Evolutionary conservation across 1,284 basidiomycete genomes (phyloP), one percentile per base, ranked within the genome.

Genomic region (Ustilago xerochloae): DNA sequence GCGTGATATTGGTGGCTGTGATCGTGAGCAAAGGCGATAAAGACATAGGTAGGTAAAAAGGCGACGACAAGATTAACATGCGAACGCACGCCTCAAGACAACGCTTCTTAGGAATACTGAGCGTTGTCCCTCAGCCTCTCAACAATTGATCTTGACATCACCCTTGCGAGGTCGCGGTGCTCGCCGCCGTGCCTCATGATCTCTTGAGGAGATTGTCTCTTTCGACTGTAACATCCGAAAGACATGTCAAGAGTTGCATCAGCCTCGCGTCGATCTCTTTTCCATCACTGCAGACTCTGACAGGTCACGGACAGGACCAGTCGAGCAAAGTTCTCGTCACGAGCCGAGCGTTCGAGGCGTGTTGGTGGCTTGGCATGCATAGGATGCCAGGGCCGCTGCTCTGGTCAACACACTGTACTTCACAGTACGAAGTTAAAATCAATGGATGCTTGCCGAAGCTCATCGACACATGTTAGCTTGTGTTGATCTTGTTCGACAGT

Each of bases 11-110:
- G n/a, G n/a, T n/a, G n/a, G n/a, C n/a, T n/a, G n/a, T n/a, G n/a
- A n/a, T n/a, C n/a, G n/a, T n/a, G 20, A 24, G 5, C 8, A 5
- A 20, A 13, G 3, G 24, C 9, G n/a, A 15, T 1, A 29, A 49
- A 28, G 62, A 32, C 35, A 20, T 22, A 58, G 36, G 49, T 46
- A 63, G 54, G 51, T 65, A 60, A 57, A 43, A 61, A 29, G 3
- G 50, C 63, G 79, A 79, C 78, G 80, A 81, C 78, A 77, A 81
- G 75, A 81, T 75, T 81, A 79, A 78, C 79, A 81, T 79, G 80
- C 80, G 80, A 81, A 81, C 80, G 76, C 80, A 81, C 80, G 80
- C 79, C 77, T 75, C 76, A 77, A 80, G 78, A 80, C 66, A 59
- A 60, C 66, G 66, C 59, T 58, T 29, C 26, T 22, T 16, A 47